Evolutionary conservation across 2,329 filamentous ascomycete species (phyloP), one percentile per base, ranked within the genome.

Genomic region (Cladosporium sp.): DNA sequence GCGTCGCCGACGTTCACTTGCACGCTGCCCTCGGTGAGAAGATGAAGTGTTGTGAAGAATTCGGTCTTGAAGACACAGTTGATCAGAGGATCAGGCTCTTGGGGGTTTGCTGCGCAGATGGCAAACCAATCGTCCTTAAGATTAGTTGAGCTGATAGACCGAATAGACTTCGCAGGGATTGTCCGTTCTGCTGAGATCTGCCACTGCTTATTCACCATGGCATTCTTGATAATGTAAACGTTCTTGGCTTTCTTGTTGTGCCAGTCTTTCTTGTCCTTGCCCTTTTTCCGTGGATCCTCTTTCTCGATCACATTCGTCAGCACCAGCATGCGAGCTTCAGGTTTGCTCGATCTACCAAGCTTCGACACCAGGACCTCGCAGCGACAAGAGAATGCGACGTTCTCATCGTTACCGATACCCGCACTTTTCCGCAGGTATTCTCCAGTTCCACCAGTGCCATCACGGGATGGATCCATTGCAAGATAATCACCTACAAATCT

Each of bases 21-120:
- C 12, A 32, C 28, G 74, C 89, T 91, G 48, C 99, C 76, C 3
- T 89, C 86, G 74, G 95, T 89, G 53, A 86, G 85, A 3, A 4
- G 15, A 9, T 5, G 19, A 77, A 99, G 86, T 62, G 97, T 92
- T 0, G 93, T 95, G 70, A 97, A 96, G 74, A 99, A 87, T 70
- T 99, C 94, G 0, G 94, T 99, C 79, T 99, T 99, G 74, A 99
- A 86, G 19, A 97, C 78, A 70, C 94, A 99, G 75, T 87, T 96
- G 68, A 99, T 75, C 20, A 99, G 80, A n/a, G 94, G 91, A 73
- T 99, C 94, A 0, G 94, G 82, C 71, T 97, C 93, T 70, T 96
- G 91, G 8, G 87, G 87, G 32, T 92, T 92, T n/a, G 90, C 91
- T 44, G 95, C 82, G 3, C 92, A 90, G 35, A 99, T 79, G 1